A percentile compares a stretch with the other conserved stretches of the same genome.
phyloP scores from a whole-genome alignment of 805 yeast genomes.

The Sugiyamaella qingdaonensis region DNA sequence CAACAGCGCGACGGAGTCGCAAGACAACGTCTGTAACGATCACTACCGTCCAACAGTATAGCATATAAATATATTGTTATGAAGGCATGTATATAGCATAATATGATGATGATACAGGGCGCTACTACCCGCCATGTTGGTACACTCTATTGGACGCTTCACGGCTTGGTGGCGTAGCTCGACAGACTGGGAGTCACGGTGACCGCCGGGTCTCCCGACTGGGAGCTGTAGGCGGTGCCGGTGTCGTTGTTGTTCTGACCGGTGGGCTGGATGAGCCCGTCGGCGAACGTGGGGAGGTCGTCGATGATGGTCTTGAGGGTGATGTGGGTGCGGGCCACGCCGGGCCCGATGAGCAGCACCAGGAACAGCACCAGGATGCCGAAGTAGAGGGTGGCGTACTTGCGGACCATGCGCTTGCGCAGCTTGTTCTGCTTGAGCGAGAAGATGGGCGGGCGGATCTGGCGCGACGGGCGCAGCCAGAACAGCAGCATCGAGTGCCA shows the following conservation, averaged over 20 bases:
- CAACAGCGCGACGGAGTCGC: no score
- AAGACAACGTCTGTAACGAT: no score
- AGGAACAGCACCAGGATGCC: conserved; percentile 63
- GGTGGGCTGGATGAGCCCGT: conserved; percentile 89
- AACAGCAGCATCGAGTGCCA: conserved; percentile 98
- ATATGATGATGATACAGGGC: not conserved
- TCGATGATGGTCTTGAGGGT: conserved; percentile 35
- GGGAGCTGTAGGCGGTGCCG: conserved; percentile 18
- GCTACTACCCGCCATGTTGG: not conserved
- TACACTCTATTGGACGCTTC: not conserved
- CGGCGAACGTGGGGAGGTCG: conserved; percentile 32
- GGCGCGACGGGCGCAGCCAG: conserved; percentile 97
- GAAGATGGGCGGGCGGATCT: conserved; percentile 96
- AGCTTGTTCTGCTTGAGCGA: conserved; percentile 93
- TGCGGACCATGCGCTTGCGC: conserved; percentile 95
- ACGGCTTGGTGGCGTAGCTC: conserved; percentile 21
- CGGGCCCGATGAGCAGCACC: conserved; percentile 84
- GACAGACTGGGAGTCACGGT: conserved; percentile 50
- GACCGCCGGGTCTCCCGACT: conserved; percentile 33
- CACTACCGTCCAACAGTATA: no score
- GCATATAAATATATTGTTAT: conserved; percentile 1
- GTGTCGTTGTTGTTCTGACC: conserved; percentile 80
- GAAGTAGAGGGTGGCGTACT: conserved; percentile 81
- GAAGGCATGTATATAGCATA: not conserved
- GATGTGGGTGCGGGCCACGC: conserved; percentile 66